Conservation (phyloP, 148 eudicot species). For the Rhododendron molle region DNA sequence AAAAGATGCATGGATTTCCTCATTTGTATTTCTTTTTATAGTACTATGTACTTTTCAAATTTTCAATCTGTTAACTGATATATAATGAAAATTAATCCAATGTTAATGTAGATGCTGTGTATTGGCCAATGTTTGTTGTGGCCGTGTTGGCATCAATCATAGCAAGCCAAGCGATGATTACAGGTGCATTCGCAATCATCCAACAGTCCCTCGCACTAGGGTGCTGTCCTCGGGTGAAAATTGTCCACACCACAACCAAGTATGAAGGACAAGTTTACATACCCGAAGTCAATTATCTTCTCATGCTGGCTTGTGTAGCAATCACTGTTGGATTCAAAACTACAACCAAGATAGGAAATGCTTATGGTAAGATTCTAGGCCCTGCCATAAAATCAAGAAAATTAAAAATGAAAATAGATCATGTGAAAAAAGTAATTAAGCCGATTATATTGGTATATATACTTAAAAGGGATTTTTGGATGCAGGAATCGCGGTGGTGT, state of each 20-base stretch:
- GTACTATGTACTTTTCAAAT: too few relatives aligned
- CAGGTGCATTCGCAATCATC: slow-evolving; percentile 50
- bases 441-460: too few relatives aligned
- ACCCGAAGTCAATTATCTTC: slow-evolving; percentile 44
- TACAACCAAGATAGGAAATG: slow-evolving; percentile 44
- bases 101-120: slow-evolving; percentile 12
- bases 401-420: too few relatives aligned
- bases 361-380: slow-evolving; percentile 25
- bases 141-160: slow-evolving; percentile 53
- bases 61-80: too few relatives aligned
- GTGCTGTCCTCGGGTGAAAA: slow-evolving; percentile 45
- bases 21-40: too few relatives aligned
- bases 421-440: too few relatives aligned
- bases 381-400: neutral
- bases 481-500: slow-evolving; percentile 43
- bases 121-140: neutral
- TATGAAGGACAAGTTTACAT: slow-evolving; percentile 53
- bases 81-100: too few relatives aligned
- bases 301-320: slow-evolving; percentile 39
- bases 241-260: slow-evolving; percentile 41
- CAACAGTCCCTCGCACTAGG: slow-evolving; percentile 50
- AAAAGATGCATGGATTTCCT: slow-evolving; percentile 29
- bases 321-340: slow-evolving; percentile 44
- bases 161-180: slow-evolving; percentile 57
- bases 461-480: neutral